Base-by-base conservation (phyloP, 371 early-diverging fungal genomes). In the Entomophthora muscae region DNA sequence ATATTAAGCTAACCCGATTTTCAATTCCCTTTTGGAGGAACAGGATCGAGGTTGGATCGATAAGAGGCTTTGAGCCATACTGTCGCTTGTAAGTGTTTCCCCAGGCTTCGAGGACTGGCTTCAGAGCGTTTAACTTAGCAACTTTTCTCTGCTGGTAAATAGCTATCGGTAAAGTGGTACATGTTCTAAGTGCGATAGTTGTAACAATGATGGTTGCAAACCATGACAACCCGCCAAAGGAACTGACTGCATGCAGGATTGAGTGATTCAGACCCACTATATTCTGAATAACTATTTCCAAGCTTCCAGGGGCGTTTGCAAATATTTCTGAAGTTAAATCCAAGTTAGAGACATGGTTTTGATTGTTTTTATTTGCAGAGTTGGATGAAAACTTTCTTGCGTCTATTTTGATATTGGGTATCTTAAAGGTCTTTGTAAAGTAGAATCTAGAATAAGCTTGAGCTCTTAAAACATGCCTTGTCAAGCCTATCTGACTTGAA, bases 141-240 rank as follows among this genome's bases (percentile, higher is more conserved):
- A 24, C 22, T 55, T 55, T 12, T 27, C 28, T 55, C 28, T 55
- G 56, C n/a, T 55, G 56, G 28, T 55, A 55, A n/a, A 55, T 55
- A 55, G 56, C 56, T 55, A 55, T 55, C 22, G 56, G 56, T 55
- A 55, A 26, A 55, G 56, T 55, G n/a, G 28, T 55, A 55, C 24
- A 24, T 24, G 56, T 26, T 24, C 56, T 3, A 7, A 55, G n/a
- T 12, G 28, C 22, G 22, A 55, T 55, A 0, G 56, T 55, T 26
- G 56, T 24, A 13, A 55, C 56, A 55, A 22, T 55, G 22, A 55
- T 55, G 7, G 56, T 55, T 27, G 28, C 0, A 22, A 22, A 26
- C 56, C 56, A 55, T 12, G 56, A 27, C n/a, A 55, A 17, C 5
- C 10, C 5, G 5, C 17, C 42, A 10, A 42, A 10, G 17, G 42